Evolutionary conservation across 2,329 filamentous ascomycete species (phyloP).

Genomic region (Ophiostoma himal-ulmi): DNA sequence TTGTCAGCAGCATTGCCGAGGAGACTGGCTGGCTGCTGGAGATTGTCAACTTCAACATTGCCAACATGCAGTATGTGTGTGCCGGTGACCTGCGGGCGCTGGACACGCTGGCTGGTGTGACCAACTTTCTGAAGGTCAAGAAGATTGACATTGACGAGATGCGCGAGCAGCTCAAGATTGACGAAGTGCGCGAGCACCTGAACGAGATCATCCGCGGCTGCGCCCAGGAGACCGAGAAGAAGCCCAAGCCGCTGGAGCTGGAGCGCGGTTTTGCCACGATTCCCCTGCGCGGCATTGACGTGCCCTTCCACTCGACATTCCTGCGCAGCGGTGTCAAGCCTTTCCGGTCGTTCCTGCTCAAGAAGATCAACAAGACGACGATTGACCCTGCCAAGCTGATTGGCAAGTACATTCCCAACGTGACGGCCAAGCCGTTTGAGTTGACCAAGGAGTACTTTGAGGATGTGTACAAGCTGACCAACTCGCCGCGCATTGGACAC

Average conservation of each 20-base stretch:
- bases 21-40: slow-evolving; percentile 93
- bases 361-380: slow-evolving; percentile 99
- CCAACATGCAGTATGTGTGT: slow-evolving; percentile 70
- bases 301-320: slow-evolving; percentile 99
- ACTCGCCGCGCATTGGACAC: slow-evolving; percentile 68
- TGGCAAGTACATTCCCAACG: slow-evolving; percentile 98
- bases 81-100: slow-evolving; percentile 64
- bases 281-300: slow-evolving; percentile 92
- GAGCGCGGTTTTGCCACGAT: slow-evolving; percentile 96
- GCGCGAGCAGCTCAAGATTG: slow-evolving; percentile 76
- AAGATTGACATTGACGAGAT: slow-evolving; percentile 96
- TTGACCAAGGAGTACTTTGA: slow-evolving; percentile 99
- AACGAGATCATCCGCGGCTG: slow-evolving; percentile 86
- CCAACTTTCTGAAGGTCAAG: slow-evolving; percentile 93
- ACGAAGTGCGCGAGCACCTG: slow-evolving; percentile 85
- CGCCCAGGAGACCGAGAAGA: slow-evolving; percentile 78
- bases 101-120: slow-evolving; percentile 70
- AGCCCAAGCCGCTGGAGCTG: slow-evolving; percentile 81
- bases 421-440: slow-evolving; percentile 91
- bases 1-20: slow-evolving; percentile 91
- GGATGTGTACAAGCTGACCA: slow-evolving; percentile 93
- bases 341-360: slow-evolving; percentile 94
- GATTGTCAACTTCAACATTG: slow-evolving; percentile 94
- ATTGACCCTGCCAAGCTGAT: slow-evolving; percentile 96
- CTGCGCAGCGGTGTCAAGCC: slow-evolving; percentile 96